Conservation (phyloP, 129 eudicot species). For the carrot (Daucus carota) region DH1_v3.0 NC_030386.2:10632001-10632500, state of each 20-base stretch:
- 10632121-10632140: no score
- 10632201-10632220: no score
- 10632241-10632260: conserved; percentile 63
- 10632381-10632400: neutral
- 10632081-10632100: no score
- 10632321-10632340: neutral
- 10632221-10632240: neutral
- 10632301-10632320: conserved; percentile 16
- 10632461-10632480: neutral
- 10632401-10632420: neutral
- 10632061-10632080: no score
- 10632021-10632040: no score
- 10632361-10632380: neutral
- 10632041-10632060: no score
- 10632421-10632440: neutral
- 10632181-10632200: no score
- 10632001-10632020: no score
- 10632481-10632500: neutral
- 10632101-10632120: no score
- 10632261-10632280: conserved; percentile 52
- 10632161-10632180: no score
- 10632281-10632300: conserved; percentile 48
- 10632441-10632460: neutral
- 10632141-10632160: no score
- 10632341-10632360: neutral